phyloP scores from a whole-genome alignment of 805 yeast species.

The Kodamaea restingae region DNA sequence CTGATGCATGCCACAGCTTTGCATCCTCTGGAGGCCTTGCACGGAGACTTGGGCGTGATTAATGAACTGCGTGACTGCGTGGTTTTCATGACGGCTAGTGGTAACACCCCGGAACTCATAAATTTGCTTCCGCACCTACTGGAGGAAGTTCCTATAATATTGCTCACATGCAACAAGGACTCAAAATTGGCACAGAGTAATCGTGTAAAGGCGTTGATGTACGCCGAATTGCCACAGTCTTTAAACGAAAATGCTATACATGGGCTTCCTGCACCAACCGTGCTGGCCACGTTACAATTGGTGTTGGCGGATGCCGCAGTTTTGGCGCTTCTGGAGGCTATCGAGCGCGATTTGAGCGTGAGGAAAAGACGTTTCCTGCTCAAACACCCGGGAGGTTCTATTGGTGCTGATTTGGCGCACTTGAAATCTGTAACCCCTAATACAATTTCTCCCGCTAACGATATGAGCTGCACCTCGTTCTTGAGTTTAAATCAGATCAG shows the following conservation, averaged over 20 bases:
- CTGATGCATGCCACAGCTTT: conserved; percentile 62
- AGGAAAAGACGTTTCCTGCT: conserved; percentile 59
- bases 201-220: conserved; percentile 49
- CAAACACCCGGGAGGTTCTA: conserved; percentile 90
- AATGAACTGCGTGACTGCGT: conserved; percentile 51
- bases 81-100: conserved; percentile 72
- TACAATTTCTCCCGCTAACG: not conserved
- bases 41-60: conserved; percentile 81
- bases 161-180: conserved; percentile 59
- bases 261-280: conserved; percentile 85
- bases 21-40: conserved; percentile 86
- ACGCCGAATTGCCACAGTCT: conserved; percentile 57
- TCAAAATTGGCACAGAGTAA: conserved; percentile 52
- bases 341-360: conserved; percentile 50
- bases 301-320: conserved; percentile 76
- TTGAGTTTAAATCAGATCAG: conserved; percentile 12
- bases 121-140: conserved; percentile 57
- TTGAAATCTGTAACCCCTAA: conserved; percentile 18
- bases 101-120: conserved; percentile 75
- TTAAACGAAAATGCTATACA: conserved; percentile 60
- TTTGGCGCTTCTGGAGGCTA: conserved; percentile 66
- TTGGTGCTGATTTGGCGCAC: conserved; percentile 52
- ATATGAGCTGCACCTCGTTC: conserved; percentile 9
- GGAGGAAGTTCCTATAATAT: conserved; percentile 46
- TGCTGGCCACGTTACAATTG: conserved; percentile 73